These are phyloP conservation scores for Phialophora macrospora DNA, from an alignment of 2,329 filamentous ascomycete genomes.

Conservation along the genomic window DNA sequence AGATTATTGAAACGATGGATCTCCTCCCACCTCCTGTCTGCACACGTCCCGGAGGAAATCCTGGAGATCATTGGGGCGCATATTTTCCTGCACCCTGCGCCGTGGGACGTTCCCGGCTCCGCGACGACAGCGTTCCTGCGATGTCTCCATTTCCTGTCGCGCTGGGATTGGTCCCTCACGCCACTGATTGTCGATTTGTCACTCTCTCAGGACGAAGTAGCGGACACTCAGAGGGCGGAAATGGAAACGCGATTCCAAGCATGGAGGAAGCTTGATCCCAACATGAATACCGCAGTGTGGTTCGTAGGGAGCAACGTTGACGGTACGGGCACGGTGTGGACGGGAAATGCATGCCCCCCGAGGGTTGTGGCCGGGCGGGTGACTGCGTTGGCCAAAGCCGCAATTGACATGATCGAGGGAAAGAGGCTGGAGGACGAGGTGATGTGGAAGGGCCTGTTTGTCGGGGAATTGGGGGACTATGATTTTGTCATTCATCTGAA, in stretches of 20 bases:
- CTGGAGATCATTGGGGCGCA: conserved; percentile 81
- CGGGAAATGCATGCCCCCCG: conserved; percentile 68
- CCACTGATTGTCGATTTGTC: conserved; percentile 78
- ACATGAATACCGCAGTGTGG: conserved; percentile 80
- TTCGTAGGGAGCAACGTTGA: conserved; percentile 83
- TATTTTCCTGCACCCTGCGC: conserved; percentile 79
- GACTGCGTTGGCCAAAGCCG: conserved; percentile 78
- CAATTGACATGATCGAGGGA: conserved; percentile 66
- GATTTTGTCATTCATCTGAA: conserved; percentile 82
- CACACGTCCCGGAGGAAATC: conserved; percentile 77
- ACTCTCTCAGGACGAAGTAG: conserved; percentile 62
- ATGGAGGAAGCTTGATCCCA: conserved; percentile 86
- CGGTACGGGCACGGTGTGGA: conserved; percentile 78
- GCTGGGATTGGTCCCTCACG: conserved; percentile 89
- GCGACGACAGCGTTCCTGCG: conserved; percentile 80
- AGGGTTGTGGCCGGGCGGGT: conserved; percentile 85
- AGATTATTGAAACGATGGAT: conserved; percentile 91
- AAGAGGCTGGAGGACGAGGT: conserved; percentile 55
- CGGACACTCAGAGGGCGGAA: conserved; percentile 51
- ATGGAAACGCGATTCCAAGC: conserved; percentile 70
- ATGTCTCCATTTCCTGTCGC: conserved; percentile 76
- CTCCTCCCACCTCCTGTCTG: conserved; percentile 74
- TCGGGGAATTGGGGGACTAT: conserved; percentile 74
- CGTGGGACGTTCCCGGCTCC: conserved; percentile 78
- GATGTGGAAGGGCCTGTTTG: conserved; percentile 68